These are phyloP conservation scores for Vararia minispora DNA, from an alignment of 768 basidiomycete species.

Conservation along the genomic window DNA sequence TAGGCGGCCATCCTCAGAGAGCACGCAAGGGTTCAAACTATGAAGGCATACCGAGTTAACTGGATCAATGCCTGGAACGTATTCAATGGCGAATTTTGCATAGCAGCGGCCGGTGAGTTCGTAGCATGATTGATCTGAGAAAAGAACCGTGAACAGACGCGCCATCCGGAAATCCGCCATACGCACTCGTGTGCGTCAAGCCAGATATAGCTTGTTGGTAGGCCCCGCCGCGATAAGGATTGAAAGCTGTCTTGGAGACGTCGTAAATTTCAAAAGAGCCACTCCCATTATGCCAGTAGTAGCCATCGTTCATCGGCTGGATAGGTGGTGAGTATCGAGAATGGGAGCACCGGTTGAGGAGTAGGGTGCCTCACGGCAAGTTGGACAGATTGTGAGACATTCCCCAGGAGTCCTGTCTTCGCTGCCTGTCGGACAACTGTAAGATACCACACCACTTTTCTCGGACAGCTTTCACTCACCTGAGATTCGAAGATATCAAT, in stretches of 20 bases:
- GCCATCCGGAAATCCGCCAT: neutral
- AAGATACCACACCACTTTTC: constrained; percentile 32
- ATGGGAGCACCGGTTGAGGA: constrained; percentile 38
- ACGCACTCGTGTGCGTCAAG: constrained; percentile 13
- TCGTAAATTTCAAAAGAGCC: too few species aligned
- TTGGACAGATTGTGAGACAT: constrained; percentile 80
- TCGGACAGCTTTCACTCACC: too few species aligned
- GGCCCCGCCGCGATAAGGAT: too few species aligned
- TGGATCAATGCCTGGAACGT: constrained; percentile 53
- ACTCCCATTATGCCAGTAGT: constrained; percentile 75
- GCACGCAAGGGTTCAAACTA: neutral
- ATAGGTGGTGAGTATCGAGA: constrained; percentile 33
- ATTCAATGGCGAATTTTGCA: constrained; percentile 74
- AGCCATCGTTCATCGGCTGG: neutral
- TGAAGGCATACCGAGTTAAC: constrained; percentile 15
- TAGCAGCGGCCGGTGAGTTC: constrained; percentile 42
- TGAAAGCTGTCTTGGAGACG: too few species aligned
- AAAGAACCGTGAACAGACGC: too few species aligned
- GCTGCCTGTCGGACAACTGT: neutral
- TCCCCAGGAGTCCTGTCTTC: constrained; percentile 27
- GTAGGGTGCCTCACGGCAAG: constrained; percentile 77
- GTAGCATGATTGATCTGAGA: constrained; percentile 61
- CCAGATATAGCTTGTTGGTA: neutral
- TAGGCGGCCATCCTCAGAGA: constrained; percentile 16
- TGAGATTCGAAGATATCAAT: constrained; percentile 87